A percentile compares a stretch with the other conserved stretches of the same genome.
phyloP scores from a whole-genome alignment of 2,329 filamentous ascomycete genomes.

The Parafenestella ontariensis region DNA sequence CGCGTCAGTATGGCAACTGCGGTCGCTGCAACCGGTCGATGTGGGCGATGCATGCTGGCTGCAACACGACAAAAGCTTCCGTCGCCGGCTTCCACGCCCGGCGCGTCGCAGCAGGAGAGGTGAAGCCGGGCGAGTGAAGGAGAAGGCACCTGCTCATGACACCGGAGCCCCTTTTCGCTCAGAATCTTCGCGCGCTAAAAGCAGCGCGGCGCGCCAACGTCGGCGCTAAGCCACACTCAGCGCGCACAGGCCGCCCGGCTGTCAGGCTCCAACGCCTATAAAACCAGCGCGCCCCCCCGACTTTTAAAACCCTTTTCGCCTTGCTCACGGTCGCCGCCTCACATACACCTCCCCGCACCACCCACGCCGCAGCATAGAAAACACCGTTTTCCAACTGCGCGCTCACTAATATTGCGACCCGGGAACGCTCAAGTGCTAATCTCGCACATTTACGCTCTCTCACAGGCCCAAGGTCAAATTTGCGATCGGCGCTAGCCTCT shows the following conservation, averaged over 20 bases:
- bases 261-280: constrained; percentile 28
- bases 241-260: constrained; percentile 14
- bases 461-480: constrained; percentile 28
- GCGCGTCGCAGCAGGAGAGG: constrained; percentile 17
- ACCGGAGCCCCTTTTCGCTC: constrained; percentile 32
- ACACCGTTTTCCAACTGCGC: constrained; percentile 36
- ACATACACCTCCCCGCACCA: constrained; percentile 31
- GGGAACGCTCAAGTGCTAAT: constrained; percentile 29
- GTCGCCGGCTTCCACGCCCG: not conserved
- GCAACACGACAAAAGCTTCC: not conserved
- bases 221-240: constrained; percentile 18
- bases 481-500: constrained; percentile 42
- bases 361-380: constrained; percentile 37
- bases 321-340: constrained; percentile 37
- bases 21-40: not conserved
- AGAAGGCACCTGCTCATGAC: constrained; percentile 25
- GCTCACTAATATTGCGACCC: constrained; percentile 39
- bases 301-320: constrained; percentile 38
- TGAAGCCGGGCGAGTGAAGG: constrained; percentile 18
- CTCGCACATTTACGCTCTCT: constrained; percentile 42
- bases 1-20: constrained; percentile 11
- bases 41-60: not conserved
- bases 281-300: constrained; percentile 29
- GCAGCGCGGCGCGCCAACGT: constrained; percentile 14
- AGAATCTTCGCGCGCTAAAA: constrained; percentile 39